Evolutionary conservation across 106 monocot species (phyloP), one percentile per base, ranked within the genome.

Genomic region (Apostasia shenzhenica): DNA sequence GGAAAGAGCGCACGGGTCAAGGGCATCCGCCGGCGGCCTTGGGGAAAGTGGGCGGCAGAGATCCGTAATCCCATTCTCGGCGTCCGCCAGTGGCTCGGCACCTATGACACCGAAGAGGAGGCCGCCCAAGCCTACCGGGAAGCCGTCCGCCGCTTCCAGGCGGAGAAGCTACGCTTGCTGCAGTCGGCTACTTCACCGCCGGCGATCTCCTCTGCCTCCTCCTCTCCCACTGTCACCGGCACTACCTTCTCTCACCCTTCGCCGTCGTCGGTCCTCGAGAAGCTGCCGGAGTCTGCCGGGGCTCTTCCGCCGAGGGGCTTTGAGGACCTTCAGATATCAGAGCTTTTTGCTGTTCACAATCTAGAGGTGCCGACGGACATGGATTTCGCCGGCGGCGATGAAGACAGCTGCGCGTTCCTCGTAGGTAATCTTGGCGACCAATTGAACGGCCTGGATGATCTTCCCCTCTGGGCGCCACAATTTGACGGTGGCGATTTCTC

Each of bases 1-100:
- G 38, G 63, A 70, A 70, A 59, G 56, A 47, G 26, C 41, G 48
- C 12, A 55, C 74, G 41, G 1, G 68, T 61, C 62, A 52, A 38
- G 14, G 83, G 83, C 6, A 76, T 79, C 13, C 60, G 79, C 1
- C 62, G 50, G 64, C 71, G 83, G 26, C 42, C 61, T 39, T 83
- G 67, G 67, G 83, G 83, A 2, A 81, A 81, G 56, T 90, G 83
- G 81, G 90, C 81, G n/a, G 90, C 90, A 0, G 86, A 91, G 76
- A 91, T 91, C 48, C 78, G 91, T 9, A 81, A 86, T 71, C 81
- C 83, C 39, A 57, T 73, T 46, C 60, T 68, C 3, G 53, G 64
- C 13, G 57, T 57, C 5, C 70, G 83, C 2, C 1, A 14, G 14
- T 83, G 83, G 83, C 67, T 83, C 7, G 83, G 83, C 11, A 76